Percentiles rank a stretch among this genome's conserved stretches.
Evolutionary conservation across 495 filamentous ascomycete genomes (phyloP).

Genomic region (Neurospora sp.): DNA sequence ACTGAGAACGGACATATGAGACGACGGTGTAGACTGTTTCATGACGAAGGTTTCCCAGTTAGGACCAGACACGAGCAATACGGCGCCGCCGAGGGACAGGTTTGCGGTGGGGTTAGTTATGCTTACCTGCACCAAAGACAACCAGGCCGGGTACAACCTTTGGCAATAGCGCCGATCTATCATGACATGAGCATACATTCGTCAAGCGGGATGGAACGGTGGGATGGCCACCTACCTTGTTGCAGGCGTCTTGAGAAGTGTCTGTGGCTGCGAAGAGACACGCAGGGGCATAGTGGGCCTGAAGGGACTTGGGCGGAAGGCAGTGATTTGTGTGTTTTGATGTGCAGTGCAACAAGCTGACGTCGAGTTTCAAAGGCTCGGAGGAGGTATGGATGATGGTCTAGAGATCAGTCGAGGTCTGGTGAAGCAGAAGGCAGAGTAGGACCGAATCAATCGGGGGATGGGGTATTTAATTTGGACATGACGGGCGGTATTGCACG

Average conservation of each 20-base stretch:
- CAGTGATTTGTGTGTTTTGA: not conserved
- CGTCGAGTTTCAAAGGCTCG: not conserved
- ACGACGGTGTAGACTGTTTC: slow-evolving; percentile 22
- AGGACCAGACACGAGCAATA: not conserved
- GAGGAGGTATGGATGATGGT: not conserved
- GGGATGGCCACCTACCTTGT: not conserved
- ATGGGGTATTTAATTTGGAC: not conserved
- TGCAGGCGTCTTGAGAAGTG: not conserved
- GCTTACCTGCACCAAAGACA: slow-evolving; percentile 19
- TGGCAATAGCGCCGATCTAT: not conserved
- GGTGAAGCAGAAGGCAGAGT: not conserved
- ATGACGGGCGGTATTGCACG: not conserved
- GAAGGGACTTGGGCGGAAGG: not conserved
- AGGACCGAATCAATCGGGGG: not conserved
- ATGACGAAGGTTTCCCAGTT: not conserved
- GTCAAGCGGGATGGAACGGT: not conserved
- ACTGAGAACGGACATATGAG: slow-evolving; percentile 22
- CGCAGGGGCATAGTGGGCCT: not conserved
- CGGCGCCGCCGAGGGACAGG: not conserved
- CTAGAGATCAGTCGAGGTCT: not conserved
- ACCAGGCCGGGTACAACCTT: slow-evolving; percentile 13
- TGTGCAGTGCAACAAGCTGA: not conserved
- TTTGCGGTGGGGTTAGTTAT: not conserved
- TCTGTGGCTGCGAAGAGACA: not conserved
- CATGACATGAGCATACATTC: not conserved